Percentiles rank a stretch among this genome's conserved stretches.
Evolutionary conservation across 2,329 filamentous ascomycete genomes (phyloP).

Genomic region (Keithomyces neogunnii): DNA sequence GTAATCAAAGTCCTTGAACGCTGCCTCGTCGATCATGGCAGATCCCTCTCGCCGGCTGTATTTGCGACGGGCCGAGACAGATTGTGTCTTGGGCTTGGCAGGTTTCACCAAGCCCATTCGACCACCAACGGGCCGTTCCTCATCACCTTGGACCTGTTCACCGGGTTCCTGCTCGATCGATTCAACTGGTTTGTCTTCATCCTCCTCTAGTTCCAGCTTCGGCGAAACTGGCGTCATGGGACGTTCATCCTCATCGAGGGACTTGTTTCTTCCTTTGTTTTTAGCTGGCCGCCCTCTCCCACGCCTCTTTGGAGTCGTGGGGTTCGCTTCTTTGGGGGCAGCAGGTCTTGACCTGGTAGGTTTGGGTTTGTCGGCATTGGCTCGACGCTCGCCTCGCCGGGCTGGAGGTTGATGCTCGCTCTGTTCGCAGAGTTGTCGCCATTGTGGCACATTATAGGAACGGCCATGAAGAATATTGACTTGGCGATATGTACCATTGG

Average conservation of each 20-base stretch:
- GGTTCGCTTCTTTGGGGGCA: slow-evolving; percentile 20
- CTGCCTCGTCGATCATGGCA: slow-evolving; percentile 77
- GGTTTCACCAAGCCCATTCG: slow-evolving; percentile 42
- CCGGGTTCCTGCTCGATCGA: slow-evolving; percentile 42
- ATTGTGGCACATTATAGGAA: slow-evolving; percentile 94
- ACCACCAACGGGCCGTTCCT: slow-evolving; percentile 25
- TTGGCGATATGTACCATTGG: slow-evolving; percentile 90
- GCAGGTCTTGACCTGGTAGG: slow-evolving; percentile 31
- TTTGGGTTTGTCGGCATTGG: slow-evolving; percentile 47
- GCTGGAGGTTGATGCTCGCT: slow-evolving; percentile 94
- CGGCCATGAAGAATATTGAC: slow-evolving; percentile 94
- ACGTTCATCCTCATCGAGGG: slow-evolving; percentile 37
- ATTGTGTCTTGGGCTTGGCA: slow-evolving; percentile 56
- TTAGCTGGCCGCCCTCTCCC: slow-evolving; percentile 31
- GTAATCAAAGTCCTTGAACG: slow-evolving; percentile 88
- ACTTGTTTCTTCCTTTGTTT: slow-evolving; percentile 28
- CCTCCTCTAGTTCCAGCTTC: slow-evolving; percentile 25
- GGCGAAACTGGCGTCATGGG: slow-evolving; percentile 54
- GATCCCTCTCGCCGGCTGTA: slow-evolving; percentile 72
- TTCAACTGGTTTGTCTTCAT: slow-evolving; percentile 29
- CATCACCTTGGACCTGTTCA: slow-evolving; percentile 34
- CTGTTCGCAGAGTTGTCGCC: slow-evolving; percentile 88
- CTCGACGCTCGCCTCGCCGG: slow-evolving; percentile 71
- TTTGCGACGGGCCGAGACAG: slow-evolving; percentile 79
- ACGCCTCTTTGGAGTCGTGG: slow-evolving; percentile 29